Evolutionary conservation across 2,329 filamentous ascomycete species (phyloP), one percentile per base, ranked within the genome.

Genomic region (Colletotrichum shisoi): DNA sequence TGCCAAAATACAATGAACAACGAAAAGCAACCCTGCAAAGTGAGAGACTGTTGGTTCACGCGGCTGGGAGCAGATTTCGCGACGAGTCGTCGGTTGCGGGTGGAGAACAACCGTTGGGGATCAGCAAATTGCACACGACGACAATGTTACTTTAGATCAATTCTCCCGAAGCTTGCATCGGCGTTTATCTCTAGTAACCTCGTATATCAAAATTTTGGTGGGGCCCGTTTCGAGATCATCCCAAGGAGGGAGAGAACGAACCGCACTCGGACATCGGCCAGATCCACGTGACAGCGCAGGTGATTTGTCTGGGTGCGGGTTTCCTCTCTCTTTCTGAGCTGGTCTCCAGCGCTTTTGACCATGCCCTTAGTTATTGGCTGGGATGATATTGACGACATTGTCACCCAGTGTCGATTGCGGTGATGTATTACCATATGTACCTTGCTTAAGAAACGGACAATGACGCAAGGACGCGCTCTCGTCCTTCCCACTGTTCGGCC

Each of bases 161-260:
- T 56, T 56, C 61, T 59, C 61, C 64, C 64, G 61, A 64, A 49
- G 61, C 64, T 60, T 67, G 61, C 65, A 67, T 65, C 61, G 61
- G 62, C 48, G 61, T 64, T 59, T 60, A 67, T 59, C 59, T 63
- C 40, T 54, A 58, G 64, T 63, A 63, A 58, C 58, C 60, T 67
- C 64, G 64, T 67, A 67, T 63, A 63, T 63, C 44, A 17, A 60
- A 51, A 67, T 59, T 67, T 60, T 56, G 65, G 54, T 59, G 61
- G 61, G 62, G 48, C 57, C 31, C 49, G 54, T 67, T 67, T 67
- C 54, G 65, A 67, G 65, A 67, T 67, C 65, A 67, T 60, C 61
- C 56, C 65, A 67, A 67, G 65, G 61, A 56, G 54, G 40, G 21
- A 53, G 52, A 48, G 49, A 37, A 57, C 60, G 49, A 37, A 57